Evolutionary conservation across 108 stramenopile species (phyloP), one percentile per base, ranked within the genome.

Genomic region (Nitzschia putrida): DNA sequence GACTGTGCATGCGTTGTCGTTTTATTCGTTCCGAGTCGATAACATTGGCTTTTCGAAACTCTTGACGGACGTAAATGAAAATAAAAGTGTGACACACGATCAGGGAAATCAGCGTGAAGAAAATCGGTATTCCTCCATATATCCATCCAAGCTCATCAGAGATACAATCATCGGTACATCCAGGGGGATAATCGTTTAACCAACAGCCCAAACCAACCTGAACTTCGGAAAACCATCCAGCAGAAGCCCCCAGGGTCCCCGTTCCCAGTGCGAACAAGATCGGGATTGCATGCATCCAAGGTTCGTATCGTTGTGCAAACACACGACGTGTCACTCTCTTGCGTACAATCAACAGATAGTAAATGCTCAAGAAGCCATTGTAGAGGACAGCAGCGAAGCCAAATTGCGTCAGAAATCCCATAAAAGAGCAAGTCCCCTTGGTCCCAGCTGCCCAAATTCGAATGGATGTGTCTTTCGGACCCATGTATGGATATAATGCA

Each of bases 361-460:
- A 79, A 21, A 61, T 69, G 21, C 53, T 40, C 13, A 80, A 61
- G 13, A 64, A 61, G 0, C 63, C 61, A 34, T 74, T 75, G 74
- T 80, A 80, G 0, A 70, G 57, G 7, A 63, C 34, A 38, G 42
- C 52, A 1, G 79, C 42, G 53, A 74, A 42, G n/a, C 56, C 29
- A 26, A 74, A 22, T 16, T 80, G 68, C 9, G 53, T 52, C 16
- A 80, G 57, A 21, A 80, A 63, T 0, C 73, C 79, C 29, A 54
- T 14, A 16, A 57, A 22, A 20, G 63, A 49, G 60, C 79, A 80
- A 11, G 73, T 64, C 3, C 64, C 70, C 3, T 71, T 16, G 0
- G 18, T 71, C 7, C 79, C 79, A n/a, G 58, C 22, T 0, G 79
- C 74, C 68, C 68, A 67, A 2, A 69, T 43, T 2, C 67, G 52